Base-by-base conservation (phyloP, 1,139 yeast genomes). In the Tardiomyces depauwii region DNA sequence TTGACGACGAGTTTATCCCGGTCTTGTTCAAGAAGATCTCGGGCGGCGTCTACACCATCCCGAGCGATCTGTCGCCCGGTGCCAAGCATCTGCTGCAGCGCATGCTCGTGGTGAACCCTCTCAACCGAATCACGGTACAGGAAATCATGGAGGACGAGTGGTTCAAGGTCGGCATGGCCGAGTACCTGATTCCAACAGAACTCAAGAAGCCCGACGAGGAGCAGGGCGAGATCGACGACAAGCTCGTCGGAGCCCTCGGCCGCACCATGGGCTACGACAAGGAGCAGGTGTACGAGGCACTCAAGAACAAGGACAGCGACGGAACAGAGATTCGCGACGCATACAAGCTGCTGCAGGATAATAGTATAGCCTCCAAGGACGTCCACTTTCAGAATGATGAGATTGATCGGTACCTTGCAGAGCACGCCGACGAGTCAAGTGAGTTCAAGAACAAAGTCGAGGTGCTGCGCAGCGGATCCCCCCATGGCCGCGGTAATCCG, bases 1-100 rank as follows among this genome's bases (percentile, higher is more conserved):
- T 93, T 65, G 98, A 91, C 65, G 98, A 91, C 63, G 98, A 91
- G 59, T 86, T 89, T 61, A 91, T 91, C 49, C 99, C 99, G 4
- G 95, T 94, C 1, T 72, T 91, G 53, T 91, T 93, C 72, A 89
- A 89, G 64, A 89, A 91, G 63, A 93, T 91, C 60, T 80, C 89
- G 61, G 88, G 88, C 59, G 98, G 98, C 65, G 94, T 89, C 42
- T 93, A 88, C 66, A 82, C 95, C 0, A 74, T 91, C 51, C 99
- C 99, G 23, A 86, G 84, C 57, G 88, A 84, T 61, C 71, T 91
- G 55, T 82, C 95, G 40, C 71, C 81, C 0, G 97, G 96, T 2
- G 96, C 98, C 4, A 83, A 87, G 58, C 80, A 81, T 59, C 68
- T 91, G 55, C 76, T 91, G 54, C 86, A 94, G 39, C 77, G 87